Evolutionary conservation across 345 rosid species (phyloP).

Genomic region (Chamaenerion angustifolium): DNA sequence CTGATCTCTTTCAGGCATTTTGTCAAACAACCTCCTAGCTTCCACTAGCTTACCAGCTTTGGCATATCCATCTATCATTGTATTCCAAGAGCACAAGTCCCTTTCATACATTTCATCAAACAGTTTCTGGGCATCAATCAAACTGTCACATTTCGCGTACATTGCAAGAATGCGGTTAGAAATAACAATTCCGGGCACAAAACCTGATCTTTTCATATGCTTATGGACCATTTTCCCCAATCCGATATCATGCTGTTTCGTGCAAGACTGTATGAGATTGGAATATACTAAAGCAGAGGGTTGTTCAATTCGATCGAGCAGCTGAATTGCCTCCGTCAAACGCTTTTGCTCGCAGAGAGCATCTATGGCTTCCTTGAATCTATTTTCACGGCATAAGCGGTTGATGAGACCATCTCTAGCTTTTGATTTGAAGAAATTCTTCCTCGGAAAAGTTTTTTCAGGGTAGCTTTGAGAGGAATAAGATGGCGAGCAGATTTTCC

Average conservation of each 20-base stretch:
- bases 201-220: slow-evolving; percentile 46
- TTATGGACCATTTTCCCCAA: slow-evolving; percentile 42
- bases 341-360: slow-evolving; percentile 40
- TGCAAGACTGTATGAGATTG: slow-evolving; percentile 43
- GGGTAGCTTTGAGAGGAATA: slow-evolving; percentile 19
- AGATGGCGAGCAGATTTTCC: slow-evolving; percentile 7
- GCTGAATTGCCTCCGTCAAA: slow-evolving; percentile 36
- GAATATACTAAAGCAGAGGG: slow-evolving; percentile 64
- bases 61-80: slow-evolving; percentile 50
- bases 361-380: slow-evolving; percentile 51
- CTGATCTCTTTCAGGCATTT: slow-evolving; percentile 68
- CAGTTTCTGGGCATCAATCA: slow-evolving; percentile 38
- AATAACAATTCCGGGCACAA: slow-evolving; percentile 47
- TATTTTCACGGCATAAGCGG: slow-evolving; percentile 28
- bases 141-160: slow-evolving; percentile 51
- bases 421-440: slow-evolving; percentile 29
- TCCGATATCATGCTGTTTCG: slow-evolving; percentile 29
- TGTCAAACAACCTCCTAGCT: slow-evolving; percentile 57
- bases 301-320: slow-evolving; percentile 31
- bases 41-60: slow-evolving; percentile 35
- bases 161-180: slow-evolving; percentile 50
- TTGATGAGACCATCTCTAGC: slow-evolving; percentile 18
- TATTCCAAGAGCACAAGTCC: slow-evolving; percentile 78
- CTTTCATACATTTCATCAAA: slow-evolving; percentile 49
- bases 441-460: slow-evolving; percentile 7